A percentile compares a stretch with the other conserved stretches of the same genome.
Conservation (phyloP, 1,284 basidiomycete genomes). For the Mycena sp. region DNA sequence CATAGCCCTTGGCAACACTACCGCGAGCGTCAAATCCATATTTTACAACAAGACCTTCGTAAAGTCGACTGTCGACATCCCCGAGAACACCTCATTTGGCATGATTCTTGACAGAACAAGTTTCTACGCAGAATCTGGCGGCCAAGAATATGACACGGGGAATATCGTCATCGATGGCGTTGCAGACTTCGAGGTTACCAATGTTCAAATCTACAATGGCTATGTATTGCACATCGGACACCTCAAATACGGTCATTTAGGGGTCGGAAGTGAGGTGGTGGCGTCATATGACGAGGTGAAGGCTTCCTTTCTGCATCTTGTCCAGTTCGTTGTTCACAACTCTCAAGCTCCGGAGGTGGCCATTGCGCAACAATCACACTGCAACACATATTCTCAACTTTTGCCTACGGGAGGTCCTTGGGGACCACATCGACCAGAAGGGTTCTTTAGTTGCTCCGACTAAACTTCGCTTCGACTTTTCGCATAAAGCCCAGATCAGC, state of each 20-base stretch:
- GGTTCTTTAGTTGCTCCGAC: slow-evolving; percentile 96
- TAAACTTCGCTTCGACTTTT: slow-evolving; percentile 98
- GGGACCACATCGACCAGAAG: slow-evolving; percentile 98
- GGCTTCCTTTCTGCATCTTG: slow-evolving; percentile 42
- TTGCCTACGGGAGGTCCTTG: slow-evolving; percentile 90
- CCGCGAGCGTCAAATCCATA: slow-evolving; percentile 84
- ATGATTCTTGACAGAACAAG: slow-evolving; percentile 94
- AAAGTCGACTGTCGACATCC: slow-evolving; percentile 71
- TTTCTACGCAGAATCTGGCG: slow-evolving; percentile 98
- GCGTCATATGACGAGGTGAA: slow-evolving; percentile 72
- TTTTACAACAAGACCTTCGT: slow-evolving; percentile 87
- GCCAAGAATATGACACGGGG: slow-evolving; percentile 97
- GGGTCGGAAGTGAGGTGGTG: slow-evolving; percentile 54
- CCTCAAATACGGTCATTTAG: slow-evolving; percentile 69
- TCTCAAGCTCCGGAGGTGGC: slow-evolving; percentile 87
- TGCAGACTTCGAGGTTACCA: slow-evolving; percentile 93
- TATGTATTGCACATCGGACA: slow-evolving; percentile 88
- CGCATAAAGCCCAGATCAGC: slow-evolving; percentile 90
- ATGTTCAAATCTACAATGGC: slow-evolving; percentile 81
- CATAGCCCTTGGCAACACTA: slow-evolving; percentile 79
- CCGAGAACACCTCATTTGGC: slow-evolving; percentile 79
- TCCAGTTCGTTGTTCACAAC: slow-evolving; percentile 33
- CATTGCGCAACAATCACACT: slow-evolving; percentile 97
- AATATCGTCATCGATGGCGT: slow-evolving; percentile 93
- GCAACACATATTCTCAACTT: slow-evolving; percentile 99